Percentiles rank a stretch among this genome's conserved stretches.
These are phyloP conservation scores for Citrus maxima DNA, from an alignment of 345 rosid species.

Conservation along the genomic window DNA sequence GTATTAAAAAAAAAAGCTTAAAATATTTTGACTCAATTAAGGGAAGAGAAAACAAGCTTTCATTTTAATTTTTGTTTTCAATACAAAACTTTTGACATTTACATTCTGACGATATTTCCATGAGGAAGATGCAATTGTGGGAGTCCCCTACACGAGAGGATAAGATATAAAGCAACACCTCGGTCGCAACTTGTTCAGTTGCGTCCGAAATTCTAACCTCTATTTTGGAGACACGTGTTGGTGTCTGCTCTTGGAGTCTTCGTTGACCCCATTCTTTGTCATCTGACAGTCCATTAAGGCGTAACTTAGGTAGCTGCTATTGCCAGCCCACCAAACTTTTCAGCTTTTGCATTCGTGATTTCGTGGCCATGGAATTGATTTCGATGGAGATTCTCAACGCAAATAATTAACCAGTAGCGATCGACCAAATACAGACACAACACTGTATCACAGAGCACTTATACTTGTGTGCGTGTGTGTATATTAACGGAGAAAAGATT, in stretches of 20 bases:
- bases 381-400: constrained; percentile 16
- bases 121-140: not conserved
- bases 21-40: too few species aligned
- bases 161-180: constrained; percentile 5
- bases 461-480: too few species aligned
- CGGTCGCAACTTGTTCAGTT: constrained; percentile 15
- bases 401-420: not conserved
- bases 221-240: constrained; percentile 28
- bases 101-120: not conserved
- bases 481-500: too few species aligned
- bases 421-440: too few species aligned
- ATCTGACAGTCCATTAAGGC: not conserved
- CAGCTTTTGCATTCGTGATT: constrained; percentile 7
- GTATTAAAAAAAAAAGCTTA: too few species aligned
- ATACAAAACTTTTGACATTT: not conserved
- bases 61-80: too few species aligned
- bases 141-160: not conserved
- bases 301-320: too few species aligned
- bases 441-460: too few species aligned
- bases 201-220: constrained; percentile 11
- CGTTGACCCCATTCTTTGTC: constrained; percentile 13
- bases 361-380: constrained; percentile 12
- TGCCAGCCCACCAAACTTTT: not conserved
- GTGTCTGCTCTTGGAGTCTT: not conserved
- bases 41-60: too few species aligned